Conservation (phyloP, 495 filamentous ascomycete species). For the Penicillium simplicissimum region DNA sequence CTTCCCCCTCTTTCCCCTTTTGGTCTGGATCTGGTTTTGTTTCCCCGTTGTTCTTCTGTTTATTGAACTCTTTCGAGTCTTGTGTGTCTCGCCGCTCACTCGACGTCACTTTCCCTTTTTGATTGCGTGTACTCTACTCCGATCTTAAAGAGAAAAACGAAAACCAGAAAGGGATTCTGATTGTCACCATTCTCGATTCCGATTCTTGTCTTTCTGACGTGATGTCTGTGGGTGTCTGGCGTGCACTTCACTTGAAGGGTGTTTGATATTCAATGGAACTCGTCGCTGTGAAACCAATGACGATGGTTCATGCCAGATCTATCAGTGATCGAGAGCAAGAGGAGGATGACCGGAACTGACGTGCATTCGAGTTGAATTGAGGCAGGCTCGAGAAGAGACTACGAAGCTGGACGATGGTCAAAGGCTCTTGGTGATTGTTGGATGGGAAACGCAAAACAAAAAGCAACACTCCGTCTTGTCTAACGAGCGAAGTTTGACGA, state of each 20-base stretch:
- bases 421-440: background rate
- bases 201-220: conserved; percentile 3
- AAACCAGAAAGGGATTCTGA: conserved; percentile 37
- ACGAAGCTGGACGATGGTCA: background rate
- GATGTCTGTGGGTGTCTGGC: background rate
- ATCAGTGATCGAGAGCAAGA: background rate
- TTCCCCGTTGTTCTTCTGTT: conserved; percentile 28
- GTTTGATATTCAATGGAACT: background rate
- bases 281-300: conserved; percentile 7
- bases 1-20: conserved; percentile 7
- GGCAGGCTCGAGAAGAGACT: background rate
- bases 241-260: background rate
- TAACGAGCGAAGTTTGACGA: conserved; percentile 28
- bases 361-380: background rate
- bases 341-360: background rate
- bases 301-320: background rate
- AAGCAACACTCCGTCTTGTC: conserved; percentile 6
- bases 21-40: conserved; percentile 36
- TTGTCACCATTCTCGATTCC: conserved; percentile 11
- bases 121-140: conserved; percentile 51
- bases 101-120: conserved; percentile 37
- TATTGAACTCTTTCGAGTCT: conserved; percentile 35
- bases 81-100: conserved; percentile 28
- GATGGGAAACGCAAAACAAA: background rate
- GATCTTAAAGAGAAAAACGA: conserved; percentile 37